Percentiles rank a stretch among this genome's conserved stretches.
Evolutionary conservation across 345 rosid species (phyloP).

Genomic region (Anastatica hierochuntica): DNA sequence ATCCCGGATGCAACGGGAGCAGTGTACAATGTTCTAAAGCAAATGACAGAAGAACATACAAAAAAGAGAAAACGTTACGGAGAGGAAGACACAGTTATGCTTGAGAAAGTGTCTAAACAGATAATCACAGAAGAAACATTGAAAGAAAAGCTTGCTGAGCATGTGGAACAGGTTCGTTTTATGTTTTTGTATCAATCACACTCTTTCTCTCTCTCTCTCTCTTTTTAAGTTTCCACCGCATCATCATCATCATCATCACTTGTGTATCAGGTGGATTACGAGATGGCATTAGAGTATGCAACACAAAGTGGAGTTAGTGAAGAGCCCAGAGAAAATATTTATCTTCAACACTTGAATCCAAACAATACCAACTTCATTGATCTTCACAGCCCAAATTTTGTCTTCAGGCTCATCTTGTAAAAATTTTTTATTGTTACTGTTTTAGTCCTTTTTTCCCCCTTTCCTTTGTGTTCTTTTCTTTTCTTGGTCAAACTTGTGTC

Average conservation of each 20-base stretch:
- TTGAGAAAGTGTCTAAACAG: slow-evolving; percentile 46
- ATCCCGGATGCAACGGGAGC: slow-evolving; percentile 81
- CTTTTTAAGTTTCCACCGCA: neutral
- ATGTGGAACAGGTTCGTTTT: slow-evolving; percentile 66
- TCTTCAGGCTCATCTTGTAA: slow-evolving; percentile 54
- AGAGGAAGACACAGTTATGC: slow-evolving; percentile 44
- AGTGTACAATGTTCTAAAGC: slow-evolving; percentile 59
- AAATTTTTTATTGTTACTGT: neutral
- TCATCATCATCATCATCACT: neutral
- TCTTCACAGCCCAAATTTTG: slow-evolving; percentile 46
- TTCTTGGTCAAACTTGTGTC: too few species aligned
- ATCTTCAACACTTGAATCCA: slow-evolving; percentile 40
- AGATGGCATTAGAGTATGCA: slow-evolving; percentile 95
- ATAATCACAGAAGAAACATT: slow-evolving; percentile 64
- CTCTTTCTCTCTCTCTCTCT: neutral
- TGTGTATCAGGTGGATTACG: slow-evolving; percentile 84
- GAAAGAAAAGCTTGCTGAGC: slow-evolving; percentile 60
- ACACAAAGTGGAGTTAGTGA: slow-evolving; percentile 85
- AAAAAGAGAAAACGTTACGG: slow-evolving; percentile 47
- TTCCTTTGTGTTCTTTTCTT: too few species aligned
- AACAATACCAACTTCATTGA: slow-evolving; percentile 35
- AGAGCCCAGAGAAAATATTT: slow-evolving; percentile 69
- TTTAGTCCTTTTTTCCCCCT: too few species aligned
- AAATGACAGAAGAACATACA: slow-evolving; percentile 48
- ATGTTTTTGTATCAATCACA: neutral